These are phyloP conservation scores for Beauveria asiatica DNA, from an alignment of 2,329 filamentous ascomycete genomes.

Conservation along the genomic window DNA sequence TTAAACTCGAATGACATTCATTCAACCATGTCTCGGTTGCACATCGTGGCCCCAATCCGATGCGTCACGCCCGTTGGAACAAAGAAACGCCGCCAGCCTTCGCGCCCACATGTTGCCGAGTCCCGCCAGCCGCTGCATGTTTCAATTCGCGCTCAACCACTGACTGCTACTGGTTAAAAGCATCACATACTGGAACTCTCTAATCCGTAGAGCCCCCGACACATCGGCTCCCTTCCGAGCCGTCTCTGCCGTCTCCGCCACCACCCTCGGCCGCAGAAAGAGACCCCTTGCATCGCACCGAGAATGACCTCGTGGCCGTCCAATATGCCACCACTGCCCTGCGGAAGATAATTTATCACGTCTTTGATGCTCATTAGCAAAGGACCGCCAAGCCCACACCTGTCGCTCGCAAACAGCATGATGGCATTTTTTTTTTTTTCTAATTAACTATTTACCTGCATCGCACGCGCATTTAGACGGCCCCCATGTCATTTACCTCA, in stretches of 20 bases:
- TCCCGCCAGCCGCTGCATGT: neutral
- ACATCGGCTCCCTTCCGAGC: neutral
- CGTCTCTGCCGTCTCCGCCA: neutral
- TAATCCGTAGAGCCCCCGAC: neutral
- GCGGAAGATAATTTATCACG: neutral
- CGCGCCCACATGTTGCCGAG: neutral
- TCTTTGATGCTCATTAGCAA: neutral
- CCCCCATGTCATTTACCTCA: neutral
- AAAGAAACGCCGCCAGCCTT: neutral
- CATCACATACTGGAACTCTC: neutral
- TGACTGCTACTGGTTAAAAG: neutral
- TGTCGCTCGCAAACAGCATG: neutral
- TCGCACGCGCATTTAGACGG: no score
- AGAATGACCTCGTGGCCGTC: neutral
- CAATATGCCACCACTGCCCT: neutral
- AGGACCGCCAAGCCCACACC: slow-evolving; percentile 3
- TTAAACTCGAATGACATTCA: no score
- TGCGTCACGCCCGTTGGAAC: neutral
- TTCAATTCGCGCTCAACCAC: neutral
- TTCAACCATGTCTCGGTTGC: neutral
- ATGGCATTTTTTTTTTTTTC: neutral
- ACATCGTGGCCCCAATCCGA: neutral
- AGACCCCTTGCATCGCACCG: neutral
- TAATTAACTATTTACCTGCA: neutral
- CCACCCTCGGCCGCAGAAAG: neutral